A percentile compares a stretch with the other conserved stretches of the same genome.
These are phyloP conservation scores for Aspergillus pseudonomiae DNA, from an alignment of 2,329 filamentous ascomycete genomes.

Conservation along the genomic window DNA sequence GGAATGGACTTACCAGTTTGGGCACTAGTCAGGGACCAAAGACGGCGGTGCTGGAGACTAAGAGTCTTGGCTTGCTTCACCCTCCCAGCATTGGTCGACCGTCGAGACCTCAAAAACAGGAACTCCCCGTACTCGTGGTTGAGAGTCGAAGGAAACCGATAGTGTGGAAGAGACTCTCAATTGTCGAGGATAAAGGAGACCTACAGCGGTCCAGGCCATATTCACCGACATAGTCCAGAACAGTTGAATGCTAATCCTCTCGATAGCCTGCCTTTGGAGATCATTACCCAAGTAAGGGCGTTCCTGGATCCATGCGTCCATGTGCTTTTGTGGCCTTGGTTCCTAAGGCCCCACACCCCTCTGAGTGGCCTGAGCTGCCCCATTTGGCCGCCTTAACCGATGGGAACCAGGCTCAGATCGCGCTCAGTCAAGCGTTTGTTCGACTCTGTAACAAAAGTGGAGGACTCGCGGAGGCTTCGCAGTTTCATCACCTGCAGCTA, in stretches of 20 bases:
- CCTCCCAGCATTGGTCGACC: not conserved
- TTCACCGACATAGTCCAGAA: not conserved
- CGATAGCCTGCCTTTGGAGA: conserved; percentile 4
- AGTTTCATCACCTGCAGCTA: conserved; percentile 15
- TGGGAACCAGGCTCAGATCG: conserved; percentile 5
- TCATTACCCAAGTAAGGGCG: conserved; percentile 10
- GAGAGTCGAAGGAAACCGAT: not conserved
- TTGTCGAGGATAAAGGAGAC: not conserved
- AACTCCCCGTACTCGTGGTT: not conserved
- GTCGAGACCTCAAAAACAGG: not conserved
- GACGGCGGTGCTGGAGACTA: not conserved
- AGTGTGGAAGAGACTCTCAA: not conserved
- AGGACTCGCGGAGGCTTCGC: conserved; percentile 5
- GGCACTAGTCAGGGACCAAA: conserved; percentile 10
- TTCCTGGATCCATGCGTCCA: conserved; percentile 7
- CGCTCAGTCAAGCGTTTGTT: conserved; percentile 4
- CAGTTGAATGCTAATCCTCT: conserved; percentile 2
- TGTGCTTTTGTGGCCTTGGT: conserved; percentile 9
- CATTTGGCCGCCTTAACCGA: conserved; percentile 16
- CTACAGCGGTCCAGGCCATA: not conserved
- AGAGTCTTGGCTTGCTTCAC: conserved; percentile 6
- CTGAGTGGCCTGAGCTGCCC: conserved; percentile 17
- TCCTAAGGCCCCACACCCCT: conserved; percentile 14
- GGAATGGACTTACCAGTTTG: not conserved
- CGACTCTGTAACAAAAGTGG: conserved; percentile 8